Percentiles rank a stretch among this genome's conserved stretches.
These are phyloP conservation scores for Cyclotella sp. DNA, from an alignment of 108 stramenopile genomes.

Conservation along the genomic window DNA sequence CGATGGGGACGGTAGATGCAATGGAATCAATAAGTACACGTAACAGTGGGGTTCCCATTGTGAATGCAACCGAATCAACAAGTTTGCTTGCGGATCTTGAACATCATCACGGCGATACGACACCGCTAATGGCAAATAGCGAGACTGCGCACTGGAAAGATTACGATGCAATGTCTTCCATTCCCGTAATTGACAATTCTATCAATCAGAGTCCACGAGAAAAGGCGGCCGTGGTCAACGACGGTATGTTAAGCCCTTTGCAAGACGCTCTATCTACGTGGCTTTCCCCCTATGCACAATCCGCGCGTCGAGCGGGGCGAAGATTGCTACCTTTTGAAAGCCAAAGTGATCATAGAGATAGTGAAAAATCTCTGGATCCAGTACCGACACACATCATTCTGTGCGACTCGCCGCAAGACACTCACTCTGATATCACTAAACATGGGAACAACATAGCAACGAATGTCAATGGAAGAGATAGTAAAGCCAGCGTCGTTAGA, in stretches of 20 bases:
- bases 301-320: slow-evolving; percentile 28
- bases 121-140: not conserved
- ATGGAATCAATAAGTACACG: not conserved
- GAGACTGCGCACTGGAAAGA: not conserved
- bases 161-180: slow-evolving; percentile 33
- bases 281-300: slow-evolving; percentile 43
- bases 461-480: not conserved
- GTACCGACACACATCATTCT: not conserved
- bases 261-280: slow-evolving; percentile 39
- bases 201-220: not conserved
- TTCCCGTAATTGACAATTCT: slow-evolving; percentile 12
- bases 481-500: slow-evolving; percentile 1
- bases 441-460: not conserved
- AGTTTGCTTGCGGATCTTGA: slow-evolving; percentile 24
- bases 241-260: slow-evolving; percentile 20
- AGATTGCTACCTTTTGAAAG: slow-evolving; percentile 13
- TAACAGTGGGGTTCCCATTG: not conserved
- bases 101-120: not conserved
- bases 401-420: not conserved
- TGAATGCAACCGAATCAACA: slow-evolving; percentile 20
- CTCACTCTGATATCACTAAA: not conserved
- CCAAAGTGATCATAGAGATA: not conserved
- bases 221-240: not conserved
- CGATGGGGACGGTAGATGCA: not conserved
- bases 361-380: not conserved